A percentile compares a stretch with the other conserved stretches of the same genome.
phyloP scores from a whole-genome alignment of 2,329 filamentous ascomycete species.

The Catunica adiposa region DNA sequence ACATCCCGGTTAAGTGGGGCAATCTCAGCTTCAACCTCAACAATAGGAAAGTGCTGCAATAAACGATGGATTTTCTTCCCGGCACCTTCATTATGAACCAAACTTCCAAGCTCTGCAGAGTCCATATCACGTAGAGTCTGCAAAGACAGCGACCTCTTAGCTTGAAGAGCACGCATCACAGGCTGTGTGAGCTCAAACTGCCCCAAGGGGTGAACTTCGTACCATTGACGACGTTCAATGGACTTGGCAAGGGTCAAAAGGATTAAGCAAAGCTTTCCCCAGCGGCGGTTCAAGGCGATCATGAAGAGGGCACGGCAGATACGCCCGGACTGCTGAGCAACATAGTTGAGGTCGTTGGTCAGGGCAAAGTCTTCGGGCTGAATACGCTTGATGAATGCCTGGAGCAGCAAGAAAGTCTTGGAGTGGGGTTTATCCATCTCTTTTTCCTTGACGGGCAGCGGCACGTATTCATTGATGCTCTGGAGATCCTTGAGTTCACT shows the following conservation, averaged over 20 bases:
- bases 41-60: constrained; percentile 78
- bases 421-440: constrained; percentile 55
- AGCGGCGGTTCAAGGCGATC: constrained; percentile 86
- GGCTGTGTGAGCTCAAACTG: constrained; percentile 84
- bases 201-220: constrained; percentile 83
- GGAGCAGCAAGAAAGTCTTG: constrained; percentile 90
- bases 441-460: constrained; percentile 23
- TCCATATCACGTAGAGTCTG: constrained; percentile 89
- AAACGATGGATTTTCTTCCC: constrained; percentile 68
- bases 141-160: constrained; percentile 60
- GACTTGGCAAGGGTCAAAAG: constrained; percentile 86
- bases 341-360: constrained; percentile 80
- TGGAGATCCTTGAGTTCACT: constrained; percentile 78
- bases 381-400: constrained; percentile 80
- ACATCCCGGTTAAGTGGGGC: constrained; percentile 91
- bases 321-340: constrained; percentile 85
- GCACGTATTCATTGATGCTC: constrained; percentile 44
- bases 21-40: constrained; percentile 84
- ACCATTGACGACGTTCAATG: constrained; percentile 91
- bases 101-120: constrained; percentile 65
- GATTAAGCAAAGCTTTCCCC: constrained; percentile 90
- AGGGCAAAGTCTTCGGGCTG: constrained; percentile 87
- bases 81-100: constrained; percentile 83
- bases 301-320: constrained; percentile 94
- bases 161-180: constrained; percentile 68